phyloP scores from a whole-genome alignment of 306 rosid species.

The Crotalaria pallida region DNA sequence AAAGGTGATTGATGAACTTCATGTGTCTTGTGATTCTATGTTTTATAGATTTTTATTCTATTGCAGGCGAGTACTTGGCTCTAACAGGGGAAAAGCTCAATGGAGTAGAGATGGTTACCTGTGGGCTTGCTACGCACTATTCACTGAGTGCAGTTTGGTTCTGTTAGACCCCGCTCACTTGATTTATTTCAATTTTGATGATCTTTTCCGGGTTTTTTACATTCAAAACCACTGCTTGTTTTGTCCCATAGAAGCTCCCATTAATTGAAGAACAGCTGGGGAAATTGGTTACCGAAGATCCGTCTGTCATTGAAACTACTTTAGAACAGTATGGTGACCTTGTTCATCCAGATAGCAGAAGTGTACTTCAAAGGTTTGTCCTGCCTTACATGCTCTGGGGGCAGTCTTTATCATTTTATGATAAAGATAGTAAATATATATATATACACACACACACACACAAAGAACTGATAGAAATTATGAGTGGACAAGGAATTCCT shows the following conservation, averaged over 20 bases:
- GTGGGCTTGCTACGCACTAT: constrained; percentile 94
- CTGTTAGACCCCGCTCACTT: constrained; percentile 14
- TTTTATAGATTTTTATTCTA: constrained; percentile 9
- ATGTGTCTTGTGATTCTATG: neutral
- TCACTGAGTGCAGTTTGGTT: constrained; percentile 59
- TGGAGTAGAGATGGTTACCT: constrained; percentile 76
- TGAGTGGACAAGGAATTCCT: neutral
- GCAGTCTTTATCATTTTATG: neutral
- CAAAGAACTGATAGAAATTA: neutral
- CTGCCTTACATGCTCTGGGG: neutral
- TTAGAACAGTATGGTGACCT: constrained; percentile 71
- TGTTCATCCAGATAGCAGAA: constrained; percentile 42
- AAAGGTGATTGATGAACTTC: neutral
- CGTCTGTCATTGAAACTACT: constrained; percentile 74
- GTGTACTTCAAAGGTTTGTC: constrained; percentile 63
- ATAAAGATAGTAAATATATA: neutral
- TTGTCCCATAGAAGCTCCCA: constrained; percentile 58
- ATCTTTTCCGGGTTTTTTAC: neutral
- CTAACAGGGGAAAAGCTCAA: constrained; percentile 77
- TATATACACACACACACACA: too few relatives aligned
- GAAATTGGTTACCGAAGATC: constrained; percentile 80
- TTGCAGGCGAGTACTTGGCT: constrained; percentile 91
- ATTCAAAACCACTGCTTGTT: constrained; percentile 11
- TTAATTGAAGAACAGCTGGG: constrained; percentile 74
- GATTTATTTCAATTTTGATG: neutral